These are phyloP conservation scores for Metschnikowia sp. DNA, from an alignment of 805 yeast species.

Conservation along the genomic window DNA sequence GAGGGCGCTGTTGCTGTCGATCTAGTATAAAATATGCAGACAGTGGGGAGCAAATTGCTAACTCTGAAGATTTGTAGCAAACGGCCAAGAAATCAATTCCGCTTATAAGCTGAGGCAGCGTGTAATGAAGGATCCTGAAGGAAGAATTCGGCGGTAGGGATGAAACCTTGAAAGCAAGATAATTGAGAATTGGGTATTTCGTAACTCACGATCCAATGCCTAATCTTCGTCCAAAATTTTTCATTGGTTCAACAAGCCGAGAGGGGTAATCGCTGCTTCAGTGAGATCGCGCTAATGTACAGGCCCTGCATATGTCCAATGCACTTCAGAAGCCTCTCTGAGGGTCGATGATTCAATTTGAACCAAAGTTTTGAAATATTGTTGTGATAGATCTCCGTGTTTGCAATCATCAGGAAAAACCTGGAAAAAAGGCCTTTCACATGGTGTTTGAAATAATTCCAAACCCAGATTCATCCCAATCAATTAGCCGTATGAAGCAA, in stretches of 20 bases:
- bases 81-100: not conserved
- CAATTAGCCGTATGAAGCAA: not conserved
- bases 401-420: too few relatives aligned
- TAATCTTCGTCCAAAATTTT: slow-evolving; percentile 9
- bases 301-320: slow-evolving; percentile 8
- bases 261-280: slow-evolving; percentile 13
- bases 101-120: not conserved
- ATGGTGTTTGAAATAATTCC: too few relatives aligned
- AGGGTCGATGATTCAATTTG: not conserved
- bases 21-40: slow-evolving; percentile 1
- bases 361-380: too few relatives aligned
- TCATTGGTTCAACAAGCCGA: slow-evolving; percentile 12
- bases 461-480: not conserved
- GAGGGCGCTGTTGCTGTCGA: not conserved
- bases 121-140: not conserved
- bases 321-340: slow-evolving; percentile 6
- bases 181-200: slow-evolving; percentile 1
- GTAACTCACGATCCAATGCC: slow-evolving; percentile 2
- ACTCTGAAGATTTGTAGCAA: not conserved
- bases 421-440: too few relatives aligned
- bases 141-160: not conserved
- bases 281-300: slow-evolving; percentile 8
- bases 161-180: slow-evolving; percentile 2
- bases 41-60: slow-evolving; percentile 6
- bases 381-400: too few relatives aligned